A percentile compares a stretch with the other conserved stretches of the same genome.
These are phyloP conservation scores for Salvia hispanica DNA, from an alignment of 257 asterid species.

Conservation along the genomic window DNA sequence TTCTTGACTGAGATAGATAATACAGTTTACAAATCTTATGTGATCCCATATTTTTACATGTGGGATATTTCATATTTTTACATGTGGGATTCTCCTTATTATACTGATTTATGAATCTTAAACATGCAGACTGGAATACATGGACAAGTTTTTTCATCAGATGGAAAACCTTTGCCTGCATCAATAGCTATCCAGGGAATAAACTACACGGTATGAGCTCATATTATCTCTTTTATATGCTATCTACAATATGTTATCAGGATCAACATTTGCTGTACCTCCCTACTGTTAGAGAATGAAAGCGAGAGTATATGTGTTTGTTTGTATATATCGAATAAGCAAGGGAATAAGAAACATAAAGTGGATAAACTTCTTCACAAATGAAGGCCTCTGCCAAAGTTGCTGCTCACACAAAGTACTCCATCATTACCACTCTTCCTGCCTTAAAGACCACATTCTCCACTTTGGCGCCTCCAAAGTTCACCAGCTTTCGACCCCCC, in stretches of 20 bases:
- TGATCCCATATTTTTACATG: not conserved
- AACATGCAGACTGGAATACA: constrained; percentile 51
- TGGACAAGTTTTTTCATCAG: constrained; percentile 49
- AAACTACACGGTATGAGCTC: constrained; percentile 45
- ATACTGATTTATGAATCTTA: constrained; percentile 23
- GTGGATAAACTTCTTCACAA: no score
- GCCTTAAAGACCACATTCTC: no score
- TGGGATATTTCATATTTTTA: no score
- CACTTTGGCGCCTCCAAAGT: no score
- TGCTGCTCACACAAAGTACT: no score
- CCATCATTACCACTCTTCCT: no score
- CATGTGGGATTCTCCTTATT: constrained; percentile 13
- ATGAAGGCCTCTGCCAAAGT: no score
- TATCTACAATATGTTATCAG: not conserved
- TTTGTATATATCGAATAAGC: no score
- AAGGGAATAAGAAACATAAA: no score
- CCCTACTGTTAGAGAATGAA: not conserved
- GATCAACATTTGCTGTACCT: not conserved
- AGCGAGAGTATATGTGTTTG: no score
- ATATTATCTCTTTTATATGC: not conserved
- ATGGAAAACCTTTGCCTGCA: constrained; percentile 55
- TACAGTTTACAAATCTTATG: constrained; percentile 11
- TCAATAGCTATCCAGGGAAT: constrained; percentile 47
- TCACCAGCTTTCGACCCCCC: no score
- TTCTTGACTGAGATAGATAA: not conserved